Evolutionary conservation across 768 basidiomycete genomes (phyloP).

Genomic region (Agaricus subrufescens): DNA sequence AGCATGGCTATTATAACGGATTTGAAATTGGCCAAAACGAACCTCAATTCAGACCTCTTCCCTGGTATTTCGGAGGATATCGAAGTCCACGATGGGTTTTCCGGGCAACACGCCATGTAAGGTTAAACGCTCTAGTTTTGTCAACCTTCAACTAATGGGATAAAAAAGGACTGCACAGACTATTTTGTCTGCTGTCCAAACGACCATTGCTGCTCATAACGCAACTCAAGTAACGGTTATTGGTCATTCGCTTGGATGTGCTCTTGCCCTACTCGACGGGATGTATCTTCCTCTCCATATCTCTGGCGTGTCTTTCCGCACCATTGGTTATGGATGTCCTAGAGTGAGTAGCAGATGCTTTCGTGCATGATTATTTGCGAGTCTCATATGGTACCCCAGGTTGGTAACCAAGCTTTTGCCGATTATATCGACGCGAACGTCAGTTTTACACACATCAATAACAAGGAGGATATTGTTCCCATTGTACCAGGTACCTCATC

Average conservation of each 20-base stretch:
- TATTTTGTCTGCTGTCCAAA: conserved; percentile 35
- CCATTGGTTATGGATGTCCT: conserved; percentile 39
- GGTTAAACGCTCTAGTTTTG: conserved; percentile 3
- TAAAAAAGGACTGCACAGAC: conserved; percentile 31
- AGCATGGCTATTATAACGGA: conserved; percentile 38
- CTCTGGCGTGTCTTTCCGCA: conserved; percentile 30
- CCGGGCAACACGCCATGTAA: conserved; percentile 35
- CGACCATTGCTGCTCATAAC: conserved; percentile 26
- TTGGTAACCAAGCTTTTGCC: conserved; percentile 31
- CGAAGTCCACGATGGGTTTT: conserved; percentile 41
- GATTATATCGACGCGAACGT: conserved; percentile 21
- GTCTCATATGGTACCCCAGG: conserved; percentile 16
- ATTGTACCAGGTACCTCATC: conserved; percentile 23
- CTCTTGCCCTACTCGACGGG: conserved; percentile 50
- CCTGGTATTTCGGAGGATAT: conserved; percentile 36
- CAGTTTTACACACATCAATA: conserved; percentile 18
- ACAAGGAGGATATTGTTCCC: conserved; percentile 24
- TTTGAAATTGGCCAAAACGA: conserved; percentile 24
- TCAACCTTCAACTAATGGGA: not conserved
- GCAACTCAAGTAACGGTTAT: conserved; percentile 34
- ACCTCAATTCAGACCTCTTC: conserved; percentile 34
- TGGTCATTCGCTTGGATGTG: conserved; percentile 41
- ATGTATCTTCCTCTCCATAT: conserved; percentile 51
- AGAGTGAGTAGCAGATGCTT: conserved; percentile 23
- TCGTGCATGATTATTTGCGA: not conserved